Evolutionary conservation across 2,329 filamentous ascomycete genomes (phyloP).

Genomic region (Sarocladium oryzae): DNA sequence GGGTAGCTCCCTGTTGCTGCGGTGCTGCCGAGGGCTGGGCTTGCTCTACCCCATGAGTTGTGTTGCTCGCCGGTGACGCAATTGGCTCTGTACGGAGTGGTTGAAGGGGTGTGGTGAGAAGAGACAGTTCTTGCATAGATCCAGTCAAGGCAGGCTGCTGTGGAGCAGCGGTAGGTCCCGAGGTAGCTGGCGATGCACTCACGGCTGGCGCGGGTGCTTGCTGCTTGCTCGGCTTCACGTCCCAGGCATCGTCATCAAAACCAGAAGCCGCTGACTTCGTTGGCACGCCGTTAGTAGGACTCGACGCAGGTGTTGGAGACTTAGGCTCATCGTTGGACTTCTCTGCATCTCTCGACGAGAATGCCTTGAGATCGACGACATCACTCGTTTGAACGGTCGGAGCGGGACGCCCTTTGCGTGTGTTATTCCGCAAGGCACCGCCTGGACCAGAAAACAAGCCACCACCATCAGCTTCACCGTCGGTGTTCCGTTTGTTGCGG

Average conservation of each 20-base stretch:
- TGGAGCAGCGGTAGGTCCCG: conserved; percentile 26
- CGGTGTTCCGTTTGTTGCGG: conserved; percentile 48
- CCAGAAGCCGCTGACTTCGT: conserved; percentile 32
- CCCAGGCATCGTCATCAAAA: conserved; percentile 97
- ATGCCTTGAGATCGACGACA: conserved; percentile 79
- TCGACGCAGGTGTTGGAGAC: conserved; percentile 16
- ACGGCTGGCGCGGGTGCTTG: conserved; percentile 16
- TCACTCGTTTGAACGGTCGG: conserved; percentile 82
- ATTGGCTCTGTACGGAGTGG: conserved; percentile 36
- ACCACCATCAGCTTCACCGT: conserved; percentile 49
- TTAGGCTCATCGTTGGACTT: conserved; percentile 16
- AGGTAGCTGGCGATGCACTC: conserved; percentile 25
- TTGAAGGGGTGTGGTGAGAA: conserved; percentile 46
- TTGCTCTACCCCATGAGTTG: not conserved
- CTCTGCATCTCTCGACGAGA: conserved; percentile 46
- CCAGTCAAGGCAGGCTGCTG: conserved; percentile 52
- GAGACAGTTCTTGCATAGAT: conserved; percentile 54
- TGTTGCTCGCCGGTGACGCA: conserved; percentile 17
- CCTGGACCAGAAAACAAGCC: conserved; percentile 90
- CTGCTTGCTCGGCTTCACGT: conserved; percentile 76
- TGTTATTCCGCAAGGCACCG: conserved; percentile 90
- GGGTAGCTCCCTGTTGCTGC: conserved; percentile 48
- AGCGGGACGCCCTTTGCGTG: conserved; percentile 80
- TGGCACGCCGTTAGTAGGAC: conserved; percentile 23
- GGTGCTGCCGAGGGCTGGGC: conserved; percentile 24